Evolutionary conservation across 306 rosid genomes (phyloP).

Genomic region (Quillaja saponaria): DNA sequence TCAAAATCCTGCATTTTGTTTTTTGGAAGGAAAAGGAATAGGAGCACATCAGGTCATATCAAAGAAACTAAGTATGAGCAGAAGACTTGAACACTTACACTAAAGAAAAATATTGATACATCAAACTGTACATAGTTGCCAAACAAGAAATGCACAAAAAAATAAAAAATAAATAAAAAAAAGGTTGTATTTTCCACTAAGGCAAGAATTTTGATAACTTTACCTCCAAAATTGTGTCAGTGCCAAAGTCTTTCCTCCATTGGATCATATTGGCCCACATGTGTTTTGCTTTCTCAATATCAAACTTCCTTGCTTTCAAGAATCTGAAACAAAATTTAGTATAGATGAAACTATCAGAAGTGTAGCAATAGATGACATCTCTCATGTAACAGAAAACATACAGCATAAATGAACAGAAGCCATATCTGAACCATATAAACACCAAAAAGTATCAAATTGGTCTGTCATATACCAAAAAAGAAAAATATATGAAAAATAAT

Average conservation of each 20-base stretch:
- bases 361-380: slow-evolving; percentile 13
- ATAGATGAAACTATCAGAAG: slow-evolving; percentile 7
- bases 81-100: slow-evolving; percentile 1
- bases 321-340: slow-evolving; percentile 54
- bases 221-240: slow-evolving; percentile 85
- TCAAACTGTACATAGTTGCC: slow-evolving; percentile 10
- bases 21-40: background rate
- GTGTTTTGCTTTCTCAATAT: slow-evolving; percentile 75
- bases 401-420: background rate
- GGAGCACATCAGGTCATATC: background rate
- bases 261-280: slow-evolving; percentile 96
- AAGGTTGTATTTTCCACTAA: slow-evolving; percentile 6
- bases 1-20: slow-evolving; percentile 70
- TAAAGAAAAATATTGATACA: background rate
- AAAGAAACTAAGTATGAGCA: slow-evolving; percentile 17
- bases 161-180: too few species aligned
- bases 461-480: background rate
- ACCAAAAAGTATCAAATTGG: background rate
- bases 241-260: slow-evolving; percentile 86
- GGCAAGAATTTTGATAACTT: slow-evolving; percentile 2
- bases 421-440: background rate
- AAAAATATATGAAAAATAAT: too few species aligned
- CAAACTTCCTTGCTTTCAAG: slow-evolving; percentile 92
- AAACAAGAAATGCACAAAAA: slow-evolving; percentile 28
- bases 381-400: slow-evolving; percentile 5